Percentiles rank a stretch among this genome's conserved stretches.
These are phyloP conservation scores for Xylariaceae sp. DNA, from an alignment of 2,329 filamentous ascomycete species.

Conservation along the genomic window DNA sequence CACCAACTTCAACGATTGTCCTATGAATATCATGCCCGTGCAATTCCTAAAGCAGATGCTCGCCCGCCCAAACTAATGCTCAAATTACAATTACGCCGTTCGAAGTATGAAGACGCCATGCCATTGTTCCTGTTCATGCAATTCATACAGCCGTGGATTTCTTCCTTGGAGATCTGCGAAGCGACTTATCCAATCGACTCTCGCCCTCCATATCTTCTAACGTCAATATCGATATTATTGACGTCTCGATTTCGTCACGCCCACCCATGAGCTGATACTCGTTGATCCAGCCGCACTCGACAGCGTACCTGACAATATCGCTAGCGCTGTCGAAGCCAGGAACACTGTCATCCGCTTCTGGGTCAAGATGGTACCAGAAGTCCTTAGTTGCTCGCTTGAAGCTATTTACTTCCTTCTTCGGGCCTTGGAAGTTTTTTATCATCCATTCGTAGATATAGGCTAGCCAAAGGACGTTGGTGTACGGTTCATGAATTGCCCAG, in stretches of 20 bases:
- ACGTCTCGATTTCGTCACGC: constrained; percentile 26
- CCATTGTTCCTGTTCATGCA: too few relatives aligned
- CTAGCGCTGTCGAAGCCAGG: constrained; percentile 52
- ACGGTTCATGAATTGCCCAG: constrained; percentile 53
- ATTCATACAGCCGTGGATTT: background rate
- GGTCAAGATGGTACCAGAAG: constrained; percentile 50
- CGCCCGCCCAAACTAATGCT: background rate
- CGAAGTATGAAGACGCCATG: too few relatives aligned
- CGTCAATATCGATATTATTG: constrained; percentile 26
- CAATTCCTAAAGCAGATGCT: too few relatives aligned
- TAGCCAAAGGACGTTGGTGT: constrained; percentile 63
- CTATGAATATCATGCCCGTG: too few relatives aligned
- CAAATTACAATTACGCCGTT: background rate
- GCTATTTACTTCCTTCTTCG: constrained; percentile 37
- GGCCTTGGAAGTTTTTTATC: constrained; percentile 40
- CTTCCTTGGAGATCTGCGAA: constrained; percentile 22
- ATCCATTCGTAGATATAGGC: constrained; percentile 58
- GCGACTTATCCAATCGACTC: constrained; percentile 7
- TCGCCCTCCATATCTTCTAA: constrained; percentile 11
- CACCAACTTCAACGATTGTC: too few relatives aligned
- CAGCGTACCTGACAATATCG: constrained; percentile 52
- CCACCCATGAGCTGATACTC: constrained; percentile 45
- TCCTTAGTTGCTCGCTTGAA: constrained; percentile 49
- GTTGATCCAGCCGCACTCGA: constrained; percentile 54
- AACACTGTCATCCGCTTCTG: constrained; percentile 41